Base-by-base conservation (phyloP, 352 stramenopile genomes). In the Elongisporangium anandrum region DNA sequence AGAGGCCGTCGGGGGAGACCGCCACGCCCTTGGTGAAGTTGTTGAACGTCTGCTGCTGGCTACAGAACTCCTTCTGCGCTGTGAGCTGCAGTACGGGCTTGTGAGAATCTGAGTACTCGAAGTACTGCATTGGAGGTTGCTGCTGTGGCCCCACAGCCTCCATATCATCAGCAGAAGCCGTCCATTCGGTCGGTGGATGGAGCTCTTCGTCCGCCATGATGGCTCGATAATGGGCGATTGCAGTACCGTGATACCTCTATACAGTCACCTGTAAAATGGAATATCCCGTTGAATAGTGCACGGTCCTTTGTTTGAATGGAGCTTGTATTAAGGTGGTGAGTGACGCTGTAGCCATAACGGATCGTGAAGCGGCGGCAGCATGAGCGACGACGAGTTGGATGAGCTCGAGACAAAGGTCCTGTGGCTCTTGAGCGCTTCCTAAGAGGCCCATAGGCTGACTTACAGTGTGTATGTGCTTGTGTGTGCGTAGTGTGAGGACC, bases 1-100 rank as follows among this genome's bases (percentile, higher is more conserved):
- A 97, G 16, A 94, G 80, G 1, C 84, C 84, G 50, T 94, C 87
- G 16, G 87, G 87, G 3, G 87, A 94, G 41, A 85, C 79, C 45
- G 76, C 60, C 24, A 92, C 74, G 59, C 81, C 80, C 63, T 87
- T 84, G 8, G 80, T 92, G 60, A 93, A 95, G 70, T 95, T 90
- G 58, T 87, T 87, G 57, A 54, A 50, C 20, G 2, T 2, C 19
- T 20, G 19, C 19, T 22, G 19, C 6, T 26, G 19, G 19, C 5
- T 26, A 17, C 2, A 26, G 49, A 53, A 53, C 49, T 53, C 49
- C 13, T 13, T 53, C 19, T 53, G 7, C 10, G 49, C 49, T 22
- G 19, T 15, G 2, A 26, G 22, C 49, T 53, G 49, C 49, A 53
- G 22, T 16, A 26, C 20, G 17, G 49, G 49, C 34, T 45, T 15